Evolutionary conservation across 2,329 filamentous ascomycete genomes (phyloP), one percentile per base, ranked within the genome.

Genomic region (Orbilia quercus): DNA sequence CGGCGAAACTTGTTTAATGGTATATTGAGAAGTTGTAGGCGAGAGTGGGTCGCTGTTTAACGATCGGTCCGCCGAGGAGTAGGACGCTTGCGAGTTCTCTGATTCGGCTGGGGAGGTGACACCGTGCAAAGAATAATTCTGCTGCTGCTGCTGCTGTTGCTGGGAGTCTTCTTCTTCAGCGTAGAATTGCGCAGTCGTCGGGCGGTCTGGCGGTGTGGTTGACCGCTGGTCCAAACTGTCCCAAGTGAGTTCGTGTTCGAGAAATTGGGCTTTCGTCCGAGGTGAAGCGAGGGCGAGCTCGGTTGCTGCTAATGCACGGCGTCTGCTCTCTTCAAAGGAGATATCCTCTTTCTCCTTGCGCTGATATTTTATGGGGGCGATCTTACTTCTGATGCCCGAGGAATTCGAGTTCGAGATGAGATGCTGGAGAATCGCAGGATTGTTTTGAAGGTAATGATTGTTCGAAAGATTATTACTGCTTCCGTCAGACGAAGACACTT

Each of bases 231-330:
- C 63, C 50, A 67, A 38, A 25, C 40, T 50, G 57, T 74, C 70
- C 70, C 70, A 74, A 44, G 50, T 64, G 58, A 74, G 63, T 63
- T 74, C 70, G 42, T 69, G 42, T 58, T 74, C 64, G 42, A 67
- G 57, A 59, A 74, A 74, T 59, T 74, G 63, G 55, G 62, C 57
- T 60, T 74, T 67, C 31, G 62, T 74, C 64, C 70, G 70, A 63
- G 70, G 70, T 66, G 70, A 69, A 69, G 70, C 63, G 64, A 74
- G 70, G n/a, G 70, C 70, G 59, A 74, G 70, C 64, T 74, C 64
- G 63, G 62, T 67, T 74, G 70, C 70, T 9, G 62, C 70, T 55
- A 74, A 69, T 67, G 70, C 70, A 62, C 70, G 62, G 45, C 70
- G 62, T 62, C 70, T 63, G 58, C 55, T 58, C 31, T 74, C 70